A percentile compares a stretch with the other conserved stretches of the same genome.
phyloP scores from a whole-genome alignment of 2,329 filamentous ascomycete genomes.

The Diaporthe batatas region DNA sequence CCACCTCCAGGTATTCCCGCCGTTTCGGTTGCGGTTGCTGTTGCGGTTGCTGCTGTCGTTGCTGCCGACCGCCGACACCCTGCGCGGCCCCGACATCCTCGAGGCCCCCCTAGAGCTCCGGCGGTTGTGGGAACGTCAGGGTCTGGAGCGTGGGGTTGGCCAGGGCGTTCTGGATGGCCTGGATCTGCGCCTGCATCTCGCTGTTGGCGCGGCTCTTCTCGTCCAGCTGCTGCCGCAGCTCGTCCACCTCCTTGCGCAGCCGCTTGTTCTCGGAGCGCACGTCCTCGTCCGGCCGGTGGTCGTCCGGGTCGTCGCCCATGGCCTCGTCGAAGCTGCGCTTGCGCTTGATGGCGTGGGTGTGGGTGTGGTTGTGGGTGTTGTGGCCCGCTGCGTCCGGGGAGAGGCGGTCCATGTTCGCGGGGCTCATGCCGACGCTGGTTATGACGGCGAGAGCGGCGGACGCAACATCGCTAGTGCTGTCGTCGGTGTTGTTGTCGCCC shows the following conservation, averaged over 20 bases:
- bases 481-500: constrained; percentile 56
- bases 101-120: constrained; percentile 25
- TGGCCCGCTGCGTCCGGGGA: constrained; percentile 49
- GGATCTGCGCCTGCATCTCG: constrained; percentile 64
- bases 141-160: constrained; percentile 35
- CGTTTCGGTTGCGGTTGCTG: background rate
- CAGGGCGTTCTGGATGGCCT: constrained; percentile 59
- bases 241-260: constrained; percentile 74
- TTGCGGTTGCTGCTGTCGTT: background rate
- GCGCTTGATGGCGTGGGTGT: too few relatives aligned
- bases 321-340: constrained; percentile 56
- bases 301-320: background rate
- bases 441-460: constrained; percentile 44
- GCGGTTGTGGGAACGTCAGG: constrained; percentile 32
- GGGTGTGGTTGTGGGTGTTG: constrained; percentile 46
- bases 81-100: constrained; percentile 10
- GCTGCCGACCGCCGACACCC: background rate
- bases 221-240: constrained; percentile 65
- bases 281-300: constrained; percentile 55
- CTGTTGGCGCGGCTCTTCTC: constrained; percentile 61
- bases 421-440: constrained; percentile 21
- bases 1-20: too few relatives aligned
- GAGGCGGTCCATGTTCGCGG: background rate
- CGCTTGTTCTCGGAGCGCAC: constrained; percentile 76
- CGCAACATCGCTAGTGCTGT: constrained; percentile 61